A percentile compares a stretch with the other conserved stretches of the same genome.
phyloP scores from a whole-genome alignment of 2,329 filamentous ascomycete genomes.

The Fusarium mangiferae region DNA sequence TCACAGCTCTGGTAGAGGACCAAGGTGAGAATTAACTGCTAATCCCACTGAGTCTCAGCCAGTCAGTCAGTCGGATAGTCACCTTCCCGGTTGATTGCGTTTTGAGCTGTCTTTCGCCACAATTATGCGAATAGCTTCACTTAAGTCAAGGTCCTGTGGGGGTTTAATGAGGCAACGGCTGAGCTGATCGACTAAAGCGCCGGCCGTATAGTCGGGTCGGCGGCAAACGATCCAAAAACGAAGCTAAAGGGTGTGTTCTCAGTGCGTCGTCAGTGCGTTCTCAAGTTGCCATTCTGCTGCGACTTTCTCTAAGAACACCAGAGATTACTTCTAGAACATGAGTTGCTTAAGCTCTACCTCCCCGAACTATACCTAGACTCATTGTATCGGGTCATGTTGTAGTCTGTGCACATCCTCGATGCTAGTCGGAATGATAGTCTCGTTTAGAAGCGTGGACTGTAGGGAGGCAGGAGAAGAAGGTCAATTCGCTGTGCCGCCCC shows the following conservation, averaged over 20 bases:
- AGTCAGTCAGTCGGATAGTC: not conserved
- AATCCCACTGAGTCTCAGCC: not conserved
- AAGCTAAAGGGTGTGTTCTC: not conserved
- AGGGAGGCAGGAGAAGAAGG: not conserved
- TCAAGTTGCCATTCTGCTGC: not conserved
- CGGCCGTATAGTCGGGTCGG: accelerated
- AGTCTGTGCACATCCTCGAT: not conserved
- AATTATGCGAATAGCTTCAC: not conserved
- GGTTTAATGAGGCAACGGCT: not conserved
- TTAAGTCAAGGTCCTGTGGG: not conserved
- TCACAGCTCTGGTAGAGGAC: not conserved
- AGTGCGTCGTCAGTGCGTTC: not conserved
- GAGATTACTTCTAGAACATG: not conserved
- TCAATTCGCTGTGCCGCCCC: not conserved
- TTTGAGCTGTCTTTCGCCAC: too few relatives aligned
- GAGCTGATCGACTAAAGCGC: not conserved
- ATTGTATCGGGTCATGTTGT: not conserved
- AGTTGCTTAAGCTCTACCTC: accelerated
- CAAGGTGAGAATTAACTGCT: not conserved
- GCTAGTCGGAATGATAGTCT: too few relatives aligned
- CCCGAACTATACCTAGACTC: accelerated
- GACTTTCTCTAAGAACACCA: not conserved
- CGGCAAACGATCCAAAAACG: not conserved
- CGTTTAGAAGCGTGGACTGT: too few relatives aligned
- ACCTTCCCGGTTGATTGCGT: too few relatives aligned